phyloP scores from a whole-genome alignment of 2,329 filamentous ascomycete species.

The Geoglossum cookeanum region DNA sequence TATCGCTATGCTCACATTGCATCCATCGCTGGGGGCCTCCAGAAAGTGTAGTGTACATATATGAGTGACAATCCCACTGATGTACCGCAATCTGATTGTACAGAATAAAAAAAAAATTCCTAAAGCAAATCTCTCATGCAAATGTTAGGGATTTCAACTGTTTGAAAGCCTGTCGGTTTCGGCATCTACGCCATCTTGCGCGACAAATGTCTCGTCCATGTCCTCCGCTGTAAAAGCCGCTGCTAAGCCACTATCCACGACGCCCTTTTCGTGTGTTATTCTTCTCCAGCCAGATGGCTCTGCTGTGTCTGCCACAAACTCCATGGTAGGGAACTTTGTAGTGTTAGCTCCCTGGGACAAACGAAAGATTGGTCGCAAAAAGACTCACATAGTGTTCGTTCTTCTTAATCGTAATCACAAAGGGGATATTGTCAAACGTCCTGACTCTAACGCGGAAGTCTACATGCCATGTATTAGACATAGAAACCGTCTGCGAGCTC shows the following conservation, averaged over 20 bases:
- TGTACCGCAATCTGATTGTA: too few species aligned
- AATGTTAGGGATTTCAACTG: neutral
- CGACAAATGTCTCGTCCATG: constrained; percentile 25
- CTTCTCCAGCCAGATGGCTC: constrained; percentile 37
- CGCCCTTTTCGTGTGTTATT: constrained; percentile 32
- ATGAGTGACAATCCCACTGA: too few species aligned
- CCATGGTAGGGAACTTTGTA: constrained; percentile 41
- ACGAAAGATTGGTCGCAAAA: neutral
- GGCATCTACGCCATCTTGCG: constrained; percentile 17
- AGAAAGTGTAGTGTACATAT: too few species aligned
- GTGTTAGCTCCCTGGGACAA: neutral
- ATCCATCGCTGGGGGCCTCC: too few species aligned
- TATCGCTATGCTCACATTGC: too few species aligned
- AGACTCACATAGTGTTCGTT: constrained; percentile 70
- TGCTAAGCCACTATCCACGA: constrained; percentile 15
- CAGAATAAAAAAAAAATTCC: too few species aligned
- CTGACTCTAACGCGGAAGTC: constrained; percentile 94
- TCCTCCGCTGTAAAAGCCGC: constrained; percentile 25
- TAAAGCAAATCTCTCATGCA: neutral
- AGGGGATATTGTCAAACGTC: constrained; percentile 94
- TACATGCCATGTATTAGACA: constrained; percentile 16
- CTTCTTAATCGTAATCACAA: constrained; percentile 99
- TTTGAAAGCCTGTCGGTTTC: neutral
- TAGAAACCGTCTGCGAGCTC: neutral
- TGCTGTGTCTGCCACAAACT: constrained; percentile 38